Evolutionary conservation across 2,329 filamentous ascomycete species (phyloP).

Genomic region (Ophiostoma sp.): DNA sequence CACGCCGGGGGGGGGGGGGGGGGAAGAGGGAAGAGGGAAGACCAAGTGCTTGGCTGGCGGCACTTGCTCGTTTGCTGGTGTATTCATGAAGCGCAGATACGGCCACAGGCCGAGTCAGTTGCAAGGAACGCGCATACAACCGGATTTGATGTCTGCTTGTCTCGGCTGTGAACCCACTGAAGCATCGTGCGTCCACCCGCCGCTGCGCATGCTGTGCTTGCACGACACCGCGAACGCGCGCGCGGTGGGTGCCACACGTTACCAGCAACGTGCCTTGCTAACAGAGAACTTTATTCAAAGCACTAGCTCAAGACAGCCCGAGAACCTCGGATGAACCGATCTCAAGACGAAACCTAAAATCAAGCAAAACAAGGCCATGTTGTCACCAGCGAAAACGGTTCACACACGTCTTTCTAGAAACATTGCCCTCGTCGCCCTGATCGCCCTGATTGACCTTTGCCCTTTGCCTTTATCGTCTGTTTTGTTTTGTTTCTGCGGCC

Average conservation of each 20-base stretch:
- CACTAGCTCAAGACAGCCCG: no score
- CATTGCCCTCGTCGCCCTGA: no score
- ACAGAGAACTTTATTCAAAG: no score
- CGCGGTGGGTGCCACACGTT: background rate
- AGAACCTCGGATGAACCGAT: background rate
- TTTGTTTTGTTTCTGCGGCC: background rate
- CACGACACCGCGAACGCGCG: conserved; percentile 6
- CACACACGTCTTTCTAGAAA: no score
- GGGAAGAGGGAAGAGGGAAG: background rate
- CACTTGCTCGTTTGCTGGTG: background rate
- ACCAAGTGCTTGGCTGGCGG: background rate
- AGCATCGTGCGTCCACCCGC: no score
- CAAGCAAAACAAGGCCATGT: background rate
- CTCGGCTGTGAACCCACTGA: no score
- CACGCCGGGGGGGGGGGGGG: background rate
- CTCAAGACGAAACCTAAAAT: background rate
- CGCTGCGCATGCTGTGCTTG: background rate
- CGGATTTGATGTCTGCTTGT: no score
- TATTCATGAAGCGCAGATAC: background rate
- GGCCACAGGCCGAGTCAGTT: background rate
- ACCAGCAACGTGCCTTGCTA: background rate
- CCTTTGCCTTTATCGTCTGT: background rate
- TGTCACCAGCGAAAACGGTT: no score
- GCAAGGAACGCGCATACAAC: background rate
- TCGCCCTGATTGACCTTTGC: background rate